These are phyloP conservation scores for Colletotrichum scovillei DNA, from an alignment of 2,329 filamentous ascomycete genomes.

Conservation along the genomic window DNA sequence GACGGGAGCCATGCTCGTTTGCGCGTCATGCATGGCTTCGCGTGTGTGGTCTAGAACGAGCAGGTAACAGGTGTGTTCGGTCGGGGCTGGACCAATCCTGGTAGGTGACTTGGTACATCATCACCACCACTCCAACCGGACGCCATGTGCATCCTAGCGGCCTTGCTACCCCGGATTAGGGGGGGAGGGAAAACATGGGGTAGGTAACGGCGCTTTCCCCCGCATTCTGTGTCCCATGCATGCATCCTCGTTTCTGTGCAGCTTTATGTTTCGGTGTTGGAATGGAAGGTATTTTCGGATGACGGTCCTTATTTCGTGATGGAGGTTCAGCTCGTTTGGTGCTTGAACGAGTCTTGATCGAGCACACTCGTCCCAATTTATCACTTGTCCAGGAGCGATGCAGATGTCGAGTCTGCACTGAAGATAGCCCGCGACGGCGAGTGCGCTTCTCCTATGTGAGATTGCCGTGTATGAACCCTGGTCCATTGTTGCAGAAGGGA, in stretches of 20 bases:
- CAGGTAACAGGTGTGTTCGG: too few species aligned
- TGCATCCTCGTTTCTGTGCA: neutral
- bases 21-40: neutral
- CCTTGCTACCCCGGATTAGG: neutral
- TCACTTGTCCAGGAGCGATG: neutral
- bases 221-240: neutral
- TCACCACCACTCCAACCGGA: neutral
- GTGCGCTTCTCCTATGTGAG: neutral
- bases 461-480: neutral
- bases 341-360: neutral
- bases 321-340: neutral
- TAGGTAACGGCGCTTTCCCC: neutral
- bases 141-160: neutral
- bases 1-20: neutral
- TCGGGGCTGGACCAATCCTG: neutral
- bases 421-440: neutral
- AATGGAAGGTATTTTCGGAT: neutral
- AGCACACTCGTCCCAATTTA: neutral
- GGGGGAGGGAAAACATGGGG: neutral
- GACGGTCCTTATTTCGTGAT: neutral
- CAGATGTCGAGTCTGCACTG: neutral
- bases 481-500: neutral
- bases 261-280: neutral
- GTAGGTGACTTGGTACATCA: neutral
- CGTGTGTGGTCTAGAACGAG: neutral